phyloP scores from a whole-genome alignment of 805 yeast species.

The Wickerhamomyces pijperi region DNA sequence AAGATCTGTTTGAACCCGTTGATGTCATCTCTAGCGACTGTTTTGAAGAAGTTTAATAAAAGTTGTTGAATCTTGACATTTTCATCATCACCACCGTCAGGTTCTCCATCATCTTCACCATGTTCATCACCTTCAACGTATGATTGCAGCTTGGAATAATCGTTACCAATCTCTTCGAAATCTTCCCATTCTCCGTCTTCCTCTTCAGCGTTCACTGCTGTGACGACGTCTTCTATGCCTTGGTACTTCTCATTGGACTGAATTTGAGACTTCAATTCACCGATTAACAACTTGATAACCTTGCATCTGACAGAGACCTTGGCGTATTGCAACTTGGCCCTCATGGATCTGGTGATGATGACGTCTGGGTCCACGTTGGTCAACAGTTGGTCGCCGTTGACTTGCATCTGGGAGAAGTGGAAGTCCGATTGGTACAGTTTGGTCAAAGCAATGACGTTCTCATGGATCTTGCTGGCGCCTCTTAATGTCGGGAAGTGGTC shows the following conservation, averaged over 20 bases:
- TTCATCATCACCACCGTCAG: conserved; percentile 5
- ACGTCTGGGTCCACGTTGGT: conserved; percentile 43
- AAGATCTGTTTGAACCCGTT: conserved; percentile 44
- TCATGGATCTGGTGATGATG: conserved; percentile 83
- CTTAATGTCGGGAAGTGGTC: conserved; percentile 69
- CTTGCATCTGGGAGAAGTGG: conserved; percentile 31
- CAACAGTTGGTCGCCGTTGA: conserved; percentile 67
- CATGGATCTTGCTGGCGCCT: conserved; percentile 59
- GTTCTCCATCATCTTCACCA: conserved; percentile 5
- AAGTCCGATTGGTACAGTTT: conserved; percentile 57
- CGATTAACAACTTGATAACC: conserved; percentile 57
- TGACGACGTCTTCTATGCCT: conserved; percentile 35
- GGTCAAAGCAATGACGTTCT: conserved; percentile 58
- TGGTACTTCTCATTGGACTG: conserved; percentile 6
- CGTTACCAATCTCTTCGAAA: conserved; percentile 54
- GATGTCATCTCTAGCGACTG: conserved; percentile 25
- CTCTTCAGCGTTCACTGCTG: conserved; percentile 46
- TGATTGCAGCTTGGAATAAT: conserved; percentile 49
- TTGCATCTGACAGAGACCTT: conserved; percentile 60
- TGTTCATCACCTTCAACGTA: conserved; percentile 34
- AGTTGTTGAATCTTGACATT: conserved; percentile 21
- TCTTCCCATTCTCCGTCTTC: conserved; percentile 70
- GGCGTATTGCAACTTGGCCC: conserved; percentile 47
- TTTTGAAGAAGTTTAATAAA: conserved; percentile 42
- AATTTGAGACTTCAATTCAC: conserved; percentile 58